phyloP scores from a whole-genome alignment of 2,329 filamentous ascomycete species.

The Paraphaeosphaeria sporulosa region DNA sequence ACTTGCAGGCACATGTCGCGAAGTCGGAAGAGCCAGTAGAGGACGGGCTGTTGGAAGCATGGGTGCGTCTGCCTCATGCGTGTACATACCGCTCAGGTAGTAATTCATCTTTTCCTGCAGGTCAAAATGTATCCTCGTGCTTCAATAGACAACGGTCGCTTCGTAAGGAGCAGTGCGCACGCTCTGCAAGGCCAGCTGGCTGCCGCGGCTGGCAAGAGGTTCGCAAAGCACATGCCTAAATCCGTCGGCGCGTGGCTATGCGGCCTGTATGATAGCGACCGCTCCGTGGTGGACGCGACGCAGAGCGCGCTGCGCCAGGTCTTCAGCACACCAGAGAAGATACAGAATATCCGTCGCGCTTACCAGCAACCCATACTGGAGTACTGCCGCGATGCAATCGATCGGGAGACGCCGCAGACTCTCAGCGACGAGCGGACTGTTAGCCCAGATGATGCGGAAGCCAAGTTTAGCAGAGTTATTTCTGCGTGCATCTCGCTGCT shows the following conservation, averaged over 20 bases:
- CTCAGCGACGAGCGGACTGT: slow-evolving; percentile 90
- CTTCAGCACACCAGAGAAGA: slow-evolving; percentile 81
- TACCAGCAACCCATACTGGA: slow-evolving; percentile 83
- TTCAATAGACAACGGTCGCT: slow-evolving; percentile 87
- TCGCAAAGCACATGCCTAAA: slow-evolving; percentile 79
- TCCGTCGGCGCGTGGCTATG: slow-evolving; percentile 90
- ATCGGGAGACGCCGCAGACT: slow-evolving; percentile 78
- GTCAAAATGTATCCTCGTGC: slow-evolving; percentile 85
- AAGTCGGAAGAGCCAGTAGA: slow-evolving; percentile 70
- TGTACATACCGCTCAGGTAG: slow-evolving; percentile 49
- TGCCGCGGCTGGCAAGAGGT: slow-evolving; percentile 73
- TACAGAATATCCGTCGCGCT: slow-evolving; percentile 76
- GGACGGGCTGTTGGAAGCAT: slow-evolving; percentile 84
- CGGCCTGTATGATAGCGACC: slow-evolving; percentile 86
- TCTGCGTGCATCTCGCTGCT: slow-evolving; percentile 65
- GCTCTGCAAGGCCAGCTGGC: slow-evolving; percentile 71
- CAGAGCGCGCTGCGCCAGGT: slow-evolving; percentile 77
- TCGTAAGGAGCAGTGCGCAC: slow-evolving; percentile 88
- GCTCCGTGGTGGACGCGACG: slow-evolving; percentile 76
- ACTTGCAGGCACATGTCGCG: slow-evolving; percentile 73
- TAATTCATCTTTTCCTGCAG: slow-evolving; percentile 57
- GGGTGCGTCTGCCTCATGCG: slow-evolving; percentile 66
- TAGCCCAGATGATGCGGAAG: slow-evolving; percentile 81
- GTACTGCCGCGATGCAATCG: slow-evolving; percentile 79
- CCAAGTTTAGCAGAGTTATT: slow-evolving; percentile 85